Evolutionary conservation across 305 asterid genomes (phyloP), one percentile per base, ranked within the genome.

Genomic region (Euphrasia arctica): DNA sequence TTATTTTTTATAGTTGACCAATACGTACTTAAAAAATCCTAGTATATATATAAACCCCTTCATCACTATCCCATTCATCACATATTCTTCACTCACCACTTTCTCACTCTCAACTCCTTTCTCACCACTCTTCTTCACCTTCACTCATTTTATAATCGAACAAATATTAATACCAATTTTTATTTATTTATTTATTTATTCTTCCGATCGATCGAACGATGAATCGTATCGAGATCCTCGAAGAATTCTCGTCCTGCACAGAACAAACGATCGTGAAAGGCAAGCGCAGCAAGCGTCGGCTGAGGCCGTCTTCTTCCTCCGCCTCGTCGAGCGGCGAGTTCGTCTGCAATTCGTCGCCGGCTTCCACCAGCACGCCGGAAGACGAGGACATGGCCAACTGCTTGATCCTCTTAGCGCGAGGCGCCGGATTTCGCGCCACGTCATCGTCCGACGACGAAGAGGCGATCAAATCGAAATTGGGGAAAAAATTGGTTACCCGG

Each of bases 321-420:
- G 51, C 84, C 60, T 72, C 90, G 5, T 79, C 93, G 0, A 63
- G 43, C 4, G 59, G 64, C 31, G 77, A 57, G 13, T 60, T 57
- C 58, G 62, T 18, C 42, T 45, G 5, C 43, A 32, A 32, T 48
- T 74, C 75, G 1, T 68, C 76, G 58, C 73, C 78, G 14, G 32
- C 78, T 6, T 68, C 85, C 10, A 64, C 78, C 2, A 75, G 73
- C 65, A 78, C 85, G 0, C 83, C 81, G 50, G 92, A 89, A 70
- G 95, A 88, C 50, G 89, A 89, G 58, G 91, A 88, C 62, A 74
- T 88, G 82, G 98, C 98, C 18, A 85, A 83, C 57, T 91, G 98
- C 50, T 70, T 91, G 67, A 91, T 91, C 70, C 91, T 91, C 8
- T 59, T 91, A 48, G 97, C 85, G 1, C 74, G 79, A n/a, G 80